Conservation (phyloP, 2,329 filamentous ascomycete genomes). For the Pseudogymnoascus sp. region DNA sequence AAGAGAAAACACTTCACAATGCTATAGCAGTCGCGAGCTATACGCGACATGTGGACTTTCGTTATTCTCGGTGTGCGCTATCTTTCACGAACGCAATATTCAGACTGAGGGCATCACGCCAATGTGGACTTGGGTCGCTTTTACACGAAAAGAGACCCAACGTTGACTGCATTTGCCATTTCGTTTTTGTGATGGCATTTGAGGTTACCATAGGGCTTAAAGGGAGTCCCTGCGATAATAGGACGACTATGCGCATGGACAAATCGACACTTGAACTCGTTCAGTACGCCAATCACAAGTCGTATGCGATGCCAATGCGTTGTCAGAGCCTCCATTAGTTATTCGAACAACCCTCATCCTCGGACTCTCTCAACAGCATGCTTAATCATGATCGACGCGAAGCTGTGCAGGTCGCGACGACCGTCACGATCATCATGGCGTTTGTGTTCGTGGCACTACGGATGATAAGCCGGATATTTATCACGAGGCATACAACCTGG, state of each 20-base stretch:
- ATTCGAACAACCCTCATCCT: neutral
- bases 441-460: constrained; percentile 67
- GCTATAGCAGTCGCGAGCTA: neutral
- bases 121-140: neutral
- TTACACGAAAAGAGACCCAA: neutral
- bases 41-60: neutral
- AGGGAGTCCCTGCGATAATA: neutral
- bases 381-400: neutral
- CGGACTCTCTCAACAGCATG: neutral
- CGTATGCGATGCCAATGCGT: neutral
- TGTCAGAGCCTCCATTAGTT: neutral
- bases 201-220: neutral
- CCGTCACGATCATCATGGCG: constrained; percentile 57
- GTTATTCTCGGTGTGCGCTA: neutral
- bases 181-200: neutral
- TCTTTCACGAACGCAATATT: neutral
- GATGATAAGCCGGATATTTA: constrained; percentile 60
- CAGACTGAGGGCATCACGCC: neutral
- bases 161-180: neutral
- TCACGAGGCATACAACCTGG: constrained; percentile 62
- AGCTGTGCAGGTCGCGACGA: constrained; percentile 62
- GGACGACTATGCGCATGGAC: neutral
- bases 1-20: constrained; percentile 30
- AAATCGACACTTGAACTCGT: neutral
- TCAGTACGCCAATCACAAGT: neutral